Evolutionary conservation across 2,329 filamentous ascomycete genomes (phyloP).

Genomic region (Trichoderma koningii): DNA sequence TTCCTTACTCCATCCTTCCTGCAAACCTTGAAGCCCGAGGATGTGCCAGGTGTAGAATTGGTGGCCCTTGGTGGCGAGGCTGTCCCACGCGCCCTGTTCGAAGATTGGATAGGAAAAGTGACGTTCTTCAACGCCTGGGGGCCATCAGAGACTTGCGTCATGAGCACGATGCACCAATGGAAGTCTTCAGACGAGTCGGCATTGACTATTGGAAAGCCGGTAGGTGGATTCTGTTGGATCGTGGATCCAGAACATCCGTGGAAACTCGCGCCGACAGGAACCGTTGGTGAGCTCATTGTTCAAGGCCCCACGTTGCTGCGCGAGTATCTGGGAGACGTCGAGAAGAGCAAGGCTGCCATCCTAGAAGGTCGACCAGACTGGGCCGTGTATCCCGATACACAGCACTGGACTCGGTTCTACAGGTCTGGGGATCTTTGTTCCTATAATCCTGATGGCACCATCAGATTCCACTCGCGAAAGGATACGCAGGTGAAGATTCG

Average conservation of each 20-base stretch:
- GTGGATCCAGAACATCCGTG: slow-evolving; percentile 21
- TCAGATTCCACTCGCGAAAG: slow-evolving; percentile 15
- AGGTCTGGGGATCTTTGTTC: slow-evolving; percentile 2
- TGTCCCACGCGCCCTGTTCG: background rate
- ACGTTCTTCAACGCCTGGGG: slow-evolving; percentile 24
- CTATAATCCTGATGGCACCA: slow-evolving; percentile 1
- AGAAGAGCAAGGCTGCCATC: background rate
- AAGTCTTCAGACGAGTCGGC: background rate
- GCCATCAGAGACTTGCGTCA: slow-evolving; percentile 25
- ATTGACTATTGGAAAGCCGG: slow-evolving; percentile 22
- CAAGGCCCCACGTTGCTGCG: background rate
- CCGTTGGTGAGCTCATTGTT: background rate
- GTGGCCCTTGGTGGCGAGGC: slow-evolving; percentile 18
- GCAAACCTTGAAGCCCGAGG: background rate
- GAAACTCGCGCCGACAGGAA: slow-evolving; percentile 2
- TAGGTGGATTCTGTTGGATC: slow-evolving; percentile 29
- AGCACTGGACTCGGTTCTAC: slow-evolving; percentile 1
- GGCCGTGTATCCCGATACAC: background rate
- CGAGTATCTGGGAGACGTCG: background rate
- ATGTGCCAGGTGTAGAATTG: background rate
- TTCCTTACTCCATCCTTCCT: slow-evolving; percentile 29
- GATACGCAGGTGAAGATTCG: slow-evolving; percentile 22
- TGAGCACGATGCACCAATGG: background rate
- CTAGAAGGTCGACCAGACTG: background rate
- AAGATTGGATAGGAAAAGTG: slow-evolving; percentile 24